A percentile compares a stretch with the other conserved stretches of the same genome.
Conservation (phyloP, 208 protist genomes). For the Plasmodiophora brassicae region DNA sequence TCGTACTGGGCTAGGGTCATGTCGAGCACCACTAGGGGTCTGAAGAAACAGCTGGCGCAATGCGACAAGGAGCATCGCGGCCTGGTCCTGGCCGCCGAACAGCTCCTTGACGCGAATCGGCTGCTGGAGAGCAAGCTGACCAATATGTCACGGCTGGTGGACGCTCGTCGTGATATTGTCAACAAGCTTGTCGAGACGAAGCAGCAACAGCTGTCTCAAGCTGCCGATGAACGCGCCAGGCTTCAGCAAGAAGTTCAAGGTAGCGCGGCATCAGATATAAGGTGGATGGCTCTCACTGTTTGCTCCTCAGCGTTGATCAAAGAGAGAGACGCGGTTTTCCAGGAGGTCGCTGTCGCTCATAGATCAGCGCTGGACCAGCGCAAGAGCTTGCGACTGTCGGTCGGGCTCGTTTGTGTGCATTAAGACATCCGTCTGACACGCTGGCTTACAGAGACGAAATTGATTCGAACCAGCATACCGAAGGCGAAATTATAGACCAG, state of each 20-base stretch:
- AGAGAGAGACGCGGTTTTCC: background rate
- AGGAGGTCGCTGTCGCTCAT: background rate
- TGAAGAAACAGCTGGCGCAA: background rate
- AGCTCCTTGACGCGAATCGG: background rate
- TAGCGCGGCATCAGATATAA: background rate
- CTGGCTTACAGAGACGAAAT: background rate
- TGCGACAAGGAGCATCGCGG: background rate
- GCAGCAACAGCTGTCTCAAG: background rate
- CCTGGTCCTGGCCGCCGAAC: background rate
- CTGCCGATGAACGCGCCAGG: background rate
- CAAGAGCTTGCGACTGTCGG: background rate
- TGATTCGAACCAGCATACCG: background rate
- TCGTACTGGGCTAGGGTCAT: too few relatives aligned
- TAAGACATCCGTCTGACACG: background rate
- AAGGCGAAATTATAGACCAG: background rate
- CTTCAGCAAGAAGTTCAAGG: background rate
- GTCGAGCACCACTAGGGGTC: too few relatives aligned
- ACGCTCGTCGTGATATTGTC: background rate
- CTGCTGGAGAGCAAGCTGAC: background rate
- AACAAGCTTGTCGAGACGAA: background rate
- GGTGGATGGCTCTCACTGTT: background rate
- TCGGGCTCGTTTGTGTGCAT: background rate
- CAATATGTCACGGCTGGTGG: background rate
- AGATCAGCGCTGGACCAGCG: background rate
- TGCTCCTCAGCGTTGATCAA: background rate